Conservation (phyloP, 2,329 filamentous ascomycete genomes). For the Chrysoporthe austroafricana region DNA sequence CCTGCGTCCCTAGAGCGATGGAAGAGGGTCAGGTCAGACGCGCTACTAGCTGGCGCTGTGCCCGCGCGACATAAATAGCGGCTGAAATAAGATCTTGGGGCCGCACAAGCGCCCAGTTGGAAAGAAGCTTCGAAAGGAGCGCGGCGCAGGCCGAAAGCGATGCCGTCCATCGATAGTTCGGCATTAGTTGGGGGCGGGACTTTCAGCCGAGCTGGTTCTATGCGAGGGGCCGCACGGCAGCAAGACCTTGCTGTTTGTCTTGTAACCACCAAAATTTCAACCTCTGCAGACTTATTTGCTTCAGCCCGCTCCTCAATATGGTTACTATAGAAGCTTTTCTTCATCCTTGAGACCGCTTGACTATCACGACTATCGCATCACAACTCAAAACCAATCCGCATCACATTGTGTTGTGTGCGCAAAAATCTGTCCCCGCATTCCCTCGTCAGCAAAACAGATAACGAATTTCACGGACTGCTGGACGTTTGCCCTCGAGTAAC, state of each 20-base stretch:
- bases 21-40: neutral
- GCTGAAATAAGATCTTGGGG: neutral
- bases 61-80: slow-evolving; percentile 1
- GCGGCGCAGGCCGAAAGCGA: neutral
- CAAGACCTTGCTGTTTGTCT: neutral
- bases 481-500: neutral
- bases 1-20: neutral
- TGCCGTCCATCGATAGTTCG: neutral
- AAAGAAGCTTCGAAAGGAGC: neutral
- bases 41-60: neutral
- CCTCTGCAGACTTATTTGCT: neutral
- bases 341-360: neutral
- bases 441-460: neutral
- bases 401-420: neutral
- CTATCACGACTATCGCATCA: neutral
- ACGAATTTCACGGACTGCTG: neutral
- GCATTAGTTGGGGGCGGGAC: slow-evolving; percentile 7
- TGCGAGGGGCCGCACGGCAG: neutral
- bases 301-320: neutral
- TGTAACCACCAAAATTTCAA: neutral
- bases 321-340: neutral
- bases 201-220: neutral
- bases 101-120: too few relatives aligned
- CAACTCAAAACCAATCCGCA: neutral
- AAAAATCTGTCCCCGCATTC: neutral